Evolutionary conservation across 2,329 filamentous ascomycete genomes (phyloP), one percentile per base, ranked within the genome.

Genomic region (Claviceps spartinae): DNA sequence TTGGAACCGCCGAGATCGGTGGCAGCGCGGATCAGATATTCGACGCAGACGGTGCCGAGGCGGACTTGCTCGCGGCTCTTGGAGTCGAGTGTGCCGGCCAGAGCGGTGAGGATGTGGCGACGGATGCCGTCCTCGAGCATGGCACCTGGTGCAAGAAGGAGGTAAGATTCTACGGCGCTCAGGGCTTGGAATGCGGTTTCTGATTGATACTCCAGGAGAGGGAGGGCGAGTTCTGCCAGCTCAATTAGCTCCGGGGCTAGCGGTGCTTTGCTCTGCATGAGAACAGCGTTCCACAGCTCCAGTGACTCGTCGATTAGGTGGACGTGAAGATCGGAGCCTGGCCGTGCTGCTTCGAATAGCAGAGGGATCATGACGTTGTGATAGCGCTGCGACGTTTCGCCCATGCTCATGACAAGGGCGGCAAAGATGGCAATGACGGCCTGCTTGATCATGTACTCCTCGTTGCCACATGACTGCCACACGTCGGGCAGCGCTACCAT

Each of bases 361-460:
- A 97, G 77, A 0, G 91, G 90, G 18, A 95, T 70, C 59, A 96
- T 86, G 50, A 90, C 74, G 16, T 76, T 68, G 57, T 96, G 88
- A 59, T 94, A 95, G 18, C 82, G 77, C 55, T 83, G 77, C 4
- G 88, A 93, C 9, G 85, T 78, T 13, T 79, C 76, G 54, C 85
- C 88, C 79, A 97, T 86, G 1, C 90, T 86, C 63, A 82, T 82
- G n/a, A 95, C 86, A 14, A 98, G 74, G 2, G 88, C 84, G 1
- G 87, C 77, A 49, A 97, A 81, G 41, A 97, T 85, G 2, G 86
- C 87, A 53, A 97, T 77, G 50, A 97, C 89, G 1, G 88, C 83
- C 67, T 96, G 90, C 67, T 97, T 97, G 74, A 96, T 86, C 66
- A 97, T 80, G 67, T 89, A 88, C 61, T 93, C 87, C 54, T 95